These are phyloP conservation scores for Neoboletus subvelutipes DNA, from an alignment of 768 basidiomycete species.

Conservation along the genomic window DNA sequence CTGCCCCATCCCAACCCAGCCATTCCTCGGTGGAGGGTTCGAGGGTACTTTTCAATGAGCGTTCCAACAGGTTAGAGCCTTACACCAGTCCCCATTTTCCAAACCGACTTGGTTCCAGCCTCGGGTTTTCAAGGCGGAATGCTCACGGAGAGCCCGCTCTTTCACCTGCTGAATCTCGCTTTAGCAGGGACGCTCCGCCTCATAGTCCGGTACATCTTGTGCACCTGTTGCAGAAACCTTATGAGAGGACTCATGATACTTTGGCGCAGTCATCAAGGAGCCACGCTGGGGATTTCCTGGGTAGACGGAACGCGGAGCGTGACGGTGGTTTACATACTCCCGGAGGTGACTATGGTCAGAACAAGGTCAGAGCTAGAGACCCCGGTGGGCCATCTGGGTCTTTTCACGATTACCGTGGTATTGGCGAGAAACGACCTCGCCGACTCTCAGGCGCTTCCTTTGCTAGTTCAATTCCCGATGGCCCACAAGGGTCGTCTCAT, in stretches of 20 bases:
- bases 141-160: slow-evolving; percentile 42
- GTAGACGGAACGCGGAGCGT: slow-evolving; percentile 20
- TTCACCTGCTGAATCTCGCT: slow-evolving; percentile 44
- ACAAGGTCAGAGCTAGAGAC: slow-evolving; percentile 20
- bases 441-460: slow-evolving; percentile 25
- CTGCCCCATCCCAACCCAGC: slow-evolving; percentile 37
- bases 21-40: slow-evolving; percentile 57
- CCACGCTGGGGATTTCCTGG: slow-evolving; percentile 17
- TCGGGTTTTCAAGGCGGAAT: slow-evolving; percentile 41
- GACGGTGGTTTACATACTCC: slow-evolving; percentile 12
- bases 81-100: slow-evolving; percentile 55
- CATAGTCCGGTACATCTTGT: slow-evolving; percentile 42
- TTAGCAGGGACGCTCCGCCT: slow-evolving; percentile 45
- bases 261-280: slow-evolving; percentile 18
- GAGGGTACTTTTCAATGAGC: slow-evolving; percentile 92
- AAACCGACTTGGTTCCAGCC: slow-evolving; percentile 38
- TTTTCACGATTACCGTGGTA: slow-evolving; percentile 18
- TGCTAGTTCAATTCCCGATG: slow-evolving; percentile 21
- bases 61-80: slow-evolving; percentile 86
- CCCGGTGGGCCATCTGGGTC: slow-evolving; percentile 7
- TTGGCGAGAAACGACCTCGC: slow-evolving; percentile 21
- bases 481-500: slow-evolving; percentile 21
- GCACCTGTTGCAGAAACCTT: slow-evolving; percentile 62
- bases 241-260: slow-evolving; percentile 19
- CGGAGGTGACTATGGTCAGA: slow-evolving; percentile 20